Evolutionary conservation across 805 yeast genomes (phyloP).

Genomic region (Candida takata): DNA sequence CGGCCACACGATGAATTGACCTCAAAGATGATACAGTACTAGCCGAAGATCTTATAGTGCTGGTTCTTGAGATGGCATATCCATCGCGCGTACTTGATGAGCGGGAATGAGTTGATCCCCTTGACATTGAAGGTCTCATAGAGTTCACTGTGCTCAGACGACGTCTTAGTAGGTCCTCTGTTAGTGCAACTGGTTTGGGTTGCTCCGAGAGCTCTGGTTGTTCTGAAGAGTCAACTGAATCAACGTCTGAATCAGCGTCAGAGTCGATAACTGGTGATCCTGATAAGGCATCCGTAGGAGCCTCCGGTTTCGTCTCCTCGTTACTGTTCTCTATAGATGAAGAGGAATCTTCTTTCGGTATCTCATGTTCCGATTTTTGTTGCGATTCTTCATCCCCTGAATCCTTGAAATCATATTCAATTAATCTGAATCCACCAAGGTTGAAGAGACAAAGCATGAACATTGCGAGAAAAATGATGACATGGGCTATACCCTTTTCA

Average conservation of each 20-base stretch:
- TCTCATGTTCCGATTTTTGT: conserved; percentile 1
- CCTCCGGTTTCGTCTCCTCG: too few species aligned
- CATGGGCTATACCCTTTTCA: conserved; percentile 40
- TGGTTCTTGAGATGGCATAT: neutral
- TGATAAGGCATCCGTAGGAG: too few species aligned
- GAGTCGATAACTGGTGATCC: too few species aligned
- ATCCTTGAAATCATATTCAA: conserved; percentile 60
- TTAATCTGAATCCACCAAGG: conserved; percentile 63
- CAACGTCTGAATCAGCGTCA: too few species aligned
- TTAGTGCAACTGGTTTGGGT: neutral
- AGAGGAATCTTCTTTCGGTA: too few species aligned
- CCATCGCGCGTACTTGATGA: neutral
- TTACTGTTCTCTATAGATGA: too few species aligned
- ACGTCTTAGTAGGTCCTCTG: neutral
- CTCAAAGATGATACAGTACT: neutral
- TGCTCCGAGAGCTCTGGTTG: neutral
- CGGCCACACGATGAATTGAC: conserved; percentile 1
- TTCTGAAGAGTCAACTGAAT: neutral
- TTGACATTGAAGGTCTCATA: neutral
- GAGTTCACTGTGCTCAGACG: neutral
- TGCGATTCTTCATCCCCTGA: conserved; percentile 6
- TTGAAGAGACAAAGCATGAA: conserved; percentile 60
- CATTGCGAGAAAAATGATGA: conserved; percentile 34
- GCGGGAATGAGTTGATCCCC: neutral
- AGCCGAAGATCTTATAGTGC: neutral